Evolutionary conservation across 2,329 filamentous ascomycete species (phyloP).

Genomic region (Mycosphaerella sp.): DNA sequence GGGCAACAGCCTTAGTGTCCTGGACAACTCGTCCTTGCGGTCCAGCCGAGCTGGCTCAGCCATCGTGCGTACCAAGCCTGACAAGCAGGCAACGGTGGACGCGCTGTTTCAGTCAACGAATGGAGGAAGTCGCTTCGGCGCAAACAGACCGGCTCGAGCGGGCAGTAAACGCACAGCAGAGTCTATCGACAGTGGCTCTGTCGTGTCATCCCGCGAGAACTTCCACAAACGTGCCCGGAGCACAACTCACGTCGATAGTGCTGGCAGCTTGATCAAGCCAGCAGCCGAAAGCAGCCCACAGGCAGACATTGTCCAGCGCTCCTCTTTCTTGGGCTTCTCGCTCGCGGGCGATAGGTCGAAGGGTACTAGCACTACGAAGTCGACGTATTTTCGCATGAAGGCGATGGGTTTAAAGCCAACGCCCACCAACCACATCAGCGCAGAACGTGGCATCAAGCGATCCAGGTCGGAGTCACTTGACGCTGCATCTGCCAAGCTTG

Average conservation of each 20-base stretch:
- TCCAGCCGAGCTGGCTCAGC: conserved; percentile 9
- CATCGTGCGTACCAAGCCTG: not conserved
- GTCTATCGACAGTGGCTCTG: conserved; percentile 18
- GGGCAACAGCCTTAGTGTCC: conserved; percentile 9
- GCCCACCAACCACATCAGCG: conserved; percentile 17
- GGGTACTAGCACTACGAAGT: conserved; percentile 43
- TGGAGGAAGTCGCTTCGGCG: conserved; percentile 10
- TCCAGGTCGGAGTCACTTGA: conserved; percentile 19
- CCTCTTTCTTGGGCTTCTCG: conserved; percentile 31
- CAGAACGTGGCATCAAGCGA: conserved; percentile 24
- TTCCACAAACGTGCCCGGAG: conserved; percentile 31
- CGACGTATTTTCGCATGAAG: conserved; percentile 48
- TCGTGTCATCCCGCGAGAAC: not conserved
- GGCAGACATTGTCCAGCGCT: conserved; percentile 25
- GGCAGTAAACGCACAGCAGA: conserved; percentile 27
- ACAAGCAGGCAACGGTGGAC: conserved; percentile 16
- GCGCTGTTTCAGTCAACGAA: conserved; percentile 22
- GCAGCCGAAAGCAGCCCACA: conserved; percentile 8
- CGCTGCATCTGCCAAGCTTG: conserved; percentile 5
- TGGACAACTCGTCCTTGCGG: conserved; percentile 13
- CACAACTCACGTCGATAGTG: conserved; percentile 24
- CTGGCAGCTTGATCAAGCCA: conserved; percentile 22
- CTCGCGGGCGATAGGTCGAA: conserved; percentile 24
- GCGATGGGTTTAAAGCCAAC: conserved; percentile 45
- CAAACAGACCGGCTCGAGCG: conserved; percentile 16